phyloP scores from a whole-genome alignment of 2,329 filamentous ascomycete species.

The Raffaelea ambrosiae region DNA sequence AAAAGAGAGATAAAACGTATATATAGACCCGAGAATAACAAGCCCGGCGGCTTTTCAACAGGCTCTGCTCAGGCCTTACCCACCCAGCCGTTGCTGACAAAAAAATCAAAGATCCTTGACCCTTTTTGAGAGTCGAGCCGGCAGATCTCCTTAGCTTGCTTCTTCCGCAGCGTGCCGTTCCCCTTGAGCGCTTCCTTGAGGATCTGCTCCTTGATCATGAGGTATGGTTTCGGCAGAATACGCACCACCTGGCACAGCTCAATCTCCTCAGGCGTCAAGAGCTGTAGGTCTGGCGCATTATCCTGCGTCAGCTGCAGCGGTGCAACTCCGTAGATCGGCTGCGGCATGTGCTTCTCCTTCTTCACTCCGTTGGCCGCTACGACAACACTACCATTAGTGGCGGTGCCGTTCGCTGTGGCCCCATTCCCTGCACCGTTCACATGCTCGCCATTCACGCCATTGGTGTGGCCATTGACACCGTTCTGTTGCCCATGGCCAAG shows the following conservation, averaged over 20 bases:
- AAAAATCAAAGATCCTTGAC: conserved; percentile 84
- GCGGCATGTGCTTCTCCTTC: conserved; percentile 44
- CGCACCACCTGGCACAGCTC: conserved; percentile 79
- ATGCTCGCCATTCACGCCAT: background rate
- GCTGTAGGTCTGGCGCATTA: conserved; percentile 71
- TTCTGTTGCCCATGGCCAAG: conserved; percentile 24
- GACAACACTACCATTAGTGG: conserved; percentile 28
- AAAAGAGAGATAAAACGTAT: too few species aligned
- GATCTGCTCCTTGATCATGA: conserved; percentile 91
- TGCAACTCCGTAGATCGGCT: conserved; percentile 51
- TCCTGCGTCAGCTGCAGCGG: conserved; percentile 65
- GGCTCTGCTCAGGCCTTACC: conserved; percentile 56
- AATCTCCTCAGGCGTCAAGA: conserved; percentile 74
- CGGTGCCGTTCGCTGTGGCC: conserved; percentile 3
- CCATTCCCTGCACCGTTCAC: conserved; percentile 26
- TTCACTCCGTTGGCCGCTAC: conserved; percentile 27
- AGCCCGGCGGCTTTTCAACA: too few species aligned
- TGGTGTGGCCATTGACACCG: background rate
- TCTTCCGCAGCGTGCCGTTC: conserved; percentile 86
- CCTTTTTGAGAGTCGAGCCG: conserved; percentile 78
- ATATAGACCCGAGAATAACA: too few species aligned
- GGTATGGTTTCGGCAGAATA: conserved; percentile 86
- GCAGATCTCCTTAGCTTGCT: conserved; percentile 81
- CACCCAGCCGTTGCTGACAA: conserved; percentile 88
- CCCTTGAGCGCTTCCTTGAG: conserved; percentile 83